Evolutionary conservation across 257 asterid genomes (phyloP), one percentile per base, ranked within the genome.

Genomic region (Rauvolfia tetraphylla): DNA sequence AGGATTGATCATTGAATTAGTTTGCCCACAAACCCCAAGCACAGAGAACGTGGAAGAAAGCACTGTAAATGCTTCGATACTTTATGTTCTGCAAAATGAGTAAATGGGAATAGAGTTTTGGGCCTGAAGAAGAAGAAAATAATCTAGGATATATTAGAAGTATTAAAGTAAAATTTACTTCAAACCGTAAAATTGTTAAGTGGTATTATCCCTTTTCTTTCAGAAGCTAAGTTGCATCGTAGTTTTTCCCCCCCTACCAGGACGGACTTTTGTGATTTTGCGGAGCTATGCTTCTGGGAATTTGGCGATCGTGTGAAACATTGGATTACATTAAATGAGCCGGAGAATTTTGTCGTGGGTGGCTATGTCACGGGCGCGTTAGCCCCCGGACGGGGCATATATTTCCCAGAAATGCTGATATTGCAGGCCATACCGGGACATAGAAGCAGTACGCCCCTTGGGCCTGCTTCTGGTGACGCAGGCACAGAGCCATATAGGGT

Each of bases 301-400:
- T 53, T 73, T 54, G 65, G 69, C 7, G 54, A 74, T 59, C 68
- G 68, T 1, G 68, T 56, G 12, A 57, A 54, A 41, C 8, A 33
- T 58, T 59, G 69, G 68, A 58, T n/a, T 1, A 71, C 75, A 46
- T 18, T 71, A 4, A 71, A 71, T 31, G 75, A 71, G 46, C 75
- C 75, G 0, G 29, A 41, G 46, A 49, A 5, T 10, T 17, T 71
- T 3, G 18, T 34, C 8, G 12, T 5, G 15, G 56, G 23, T 27
- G 75, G 75, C 0, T 71, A 71, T 46, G 75, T 17, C 1, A 11
- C 25, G 7, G 75, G 75, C 2, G 2, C 46, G 5, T 27, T 71
- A 18, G 42, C 75, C 6, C 75, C 63, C 2, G 23, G 44, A 27
- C 38, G 75, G 22, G 75, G 62, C 18, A 33, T 39, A 46, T 17